Evolutionary conservation across 768 basidiomycete genomes (phyloP).

Genomic region (Albatrellus ellisii): DNA sequence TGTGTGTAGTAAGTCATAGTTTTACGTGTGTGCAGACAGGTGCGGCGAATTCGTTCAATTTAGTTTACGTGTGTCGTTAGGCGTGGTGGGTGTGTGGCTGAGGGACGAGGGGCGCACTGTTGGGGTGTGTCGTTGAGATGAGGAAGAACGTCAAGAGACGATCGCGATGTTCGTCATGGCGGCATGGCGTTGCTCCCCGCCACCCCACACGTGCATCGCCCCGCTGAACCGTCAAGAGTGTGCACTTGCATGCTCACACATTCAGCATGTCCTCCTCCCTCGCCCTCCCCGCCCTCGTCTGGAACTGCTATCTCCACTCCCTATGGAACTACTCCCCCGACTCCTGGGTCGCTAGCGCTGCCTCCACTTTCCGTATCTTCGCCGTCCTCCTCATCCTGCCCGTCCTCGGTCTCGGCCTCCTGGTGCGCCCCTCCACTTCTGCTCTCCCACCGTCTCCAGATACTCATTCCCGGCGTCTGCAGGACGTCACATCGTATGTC

Average conservation of each 20-base stretch:
- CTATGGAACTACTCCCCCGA: slow-evolving; percentile 50
- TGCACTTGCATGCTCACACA: not conserved
- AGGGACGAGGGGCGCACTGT: no score
- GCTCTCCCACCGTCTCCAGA: not conserved
- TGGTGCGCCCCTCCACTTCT: slow-evolving; percentile 32
- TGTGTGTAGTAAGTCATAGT: no score
- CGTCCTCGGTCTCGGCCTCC: slow-evolving; percentile 46
- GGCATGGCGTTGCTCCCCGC: not conserved
- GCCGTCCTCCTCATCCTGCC: slow-evolving; percentile 36
- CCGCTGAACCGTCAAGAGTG: not conserved
- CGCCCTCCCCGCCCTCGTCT: slow-evolving; percentile 32
- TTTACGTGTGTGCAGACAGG: slow-evolving; percentile 5
- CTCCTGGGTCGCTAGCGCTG: slow-evolving; percentile 57
- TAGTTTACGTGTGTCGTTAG: not conserved
- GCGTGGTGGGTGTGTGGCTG: not conserved
- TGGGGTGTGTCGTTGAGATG: no score
- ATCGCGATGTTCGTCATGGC: not conserved
- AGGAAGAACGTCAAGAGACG: not conserved
- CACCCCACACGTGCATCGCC: not conserved
- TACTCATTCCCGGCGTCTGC: slow-evolving; percentile 1
- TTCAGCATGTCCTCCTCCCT: slow-evolving; percentile 4
- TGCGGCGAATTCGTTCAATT: not conserved
- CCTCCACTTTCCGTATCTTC: slow-evolving; percentile 51
- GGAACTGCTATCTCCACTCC: slow-evolving; percentile 47
- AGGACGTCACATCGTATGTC: slow-evolving; percentile 75